phyloP scores from a whole-genome alignment of 202 grass and related monocot species.

The Schoenoplectus triqueter region DNA sequence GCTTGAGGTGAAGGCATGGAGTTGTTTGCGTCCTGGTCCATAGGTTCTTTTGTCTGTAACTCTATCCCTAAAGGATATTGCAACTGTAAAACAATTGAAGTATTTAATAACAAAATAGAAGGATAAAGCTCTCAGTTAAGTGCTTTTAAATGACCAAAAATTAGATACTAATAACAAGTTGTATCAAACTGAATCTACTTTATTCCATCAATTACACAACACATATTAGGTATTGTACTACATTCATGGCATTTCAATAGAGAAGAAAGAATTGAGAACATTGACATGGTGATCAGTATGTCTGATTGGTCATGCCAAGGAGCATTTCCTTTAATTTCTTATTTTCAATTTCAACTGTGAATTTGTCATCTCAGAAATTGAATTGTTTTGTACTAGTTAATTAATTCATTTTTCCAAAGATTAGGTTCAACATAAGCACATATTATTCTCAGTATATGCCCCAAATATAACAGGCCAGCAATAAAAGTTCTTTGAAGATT shows the following conservation, averaged over 20 bases:
- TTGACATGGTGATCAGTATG: neutral
- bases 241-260: neutral
- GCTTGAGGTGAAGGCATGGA: slow-evolving; percentile 70
- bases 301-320: neutral
- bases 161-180: neutral
- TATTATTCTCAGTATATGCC: neutral
- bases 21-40: slow-evolving; percentile 50
- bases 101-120: neutral
- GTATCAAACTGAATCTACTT: neutral
- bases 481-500: neutral
- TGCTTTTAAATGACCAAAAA: neutral
- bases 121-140: slow-evolving; percentile 2
- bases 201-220: neutral
- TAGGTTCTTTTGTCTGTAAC: slow-evolving; percentile 33
- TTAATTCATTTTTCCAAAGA: neutral
- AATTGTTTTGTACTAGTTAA: neutral
- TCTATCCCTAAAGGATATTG: slow-evolving; percentile 4
- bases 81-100: slow-evolving; percentile 30
- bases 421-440: slow-evolving; percentile 11
- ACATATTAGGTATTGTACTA: neutral
- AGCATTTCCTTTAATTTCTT: neutral
- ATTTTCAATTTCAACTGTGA: neutral
- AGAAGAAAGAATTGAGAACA: neutral
- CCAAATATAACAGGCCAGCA: neutral
- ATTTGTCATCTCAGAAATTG: neutral